Conservation (phyloP, 805 yeast genomes). For the Myxozyma geophila region DNA sequence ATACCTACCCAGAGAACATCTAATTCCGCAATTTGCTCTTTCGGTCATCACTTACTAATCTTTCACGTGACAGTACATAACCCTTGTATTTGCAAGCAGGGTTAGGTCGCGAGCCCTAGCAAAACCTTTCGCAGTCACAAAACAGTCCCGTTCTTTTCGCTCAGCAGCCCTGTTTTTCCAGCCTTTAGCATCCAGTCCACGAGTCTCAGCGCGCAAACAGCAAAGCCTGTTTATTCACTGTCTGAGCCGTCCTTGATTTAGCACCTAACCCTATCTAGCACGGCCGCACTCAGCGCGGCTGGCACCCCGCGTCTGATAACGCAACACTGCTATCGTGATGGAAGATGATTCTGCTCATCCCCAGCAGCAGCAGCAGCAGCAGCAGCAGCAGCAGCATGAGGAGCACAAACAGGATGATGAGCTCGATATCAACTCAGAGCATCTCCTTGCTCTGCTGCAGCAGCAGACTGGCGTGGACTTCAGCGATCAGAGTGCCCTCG, state of each 20-base stretch:
- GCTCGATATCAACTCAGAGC: neutral
- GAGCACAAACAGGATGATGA: neutral
- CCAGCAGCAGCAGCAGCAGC: neutral
- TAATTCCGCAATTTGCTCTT: too few species aligned
- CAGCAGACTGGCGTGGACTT: neutral
- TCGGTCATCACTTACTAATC: too few species aligned
- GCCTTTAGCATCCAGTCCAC: neutral
- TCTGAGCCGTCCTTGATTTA: neutral
- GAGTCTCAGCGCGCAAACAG: neutral
- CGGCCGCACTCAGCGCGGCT: constrained; percentile 16
- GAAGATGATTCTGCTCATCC: neutral
- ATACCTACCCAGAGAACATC: too few species aligned
- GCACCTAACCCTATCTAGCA: neutral
- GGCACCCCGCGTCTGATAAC: neutral
- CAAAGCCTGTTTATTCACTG: neutral
- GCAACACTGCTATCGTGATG: constrained; percentile 5
- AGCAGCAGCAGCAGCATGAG: neutral
- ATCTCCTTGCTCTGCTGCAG: neutral
- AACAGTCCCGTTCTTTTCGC: constrained; percentile 9
- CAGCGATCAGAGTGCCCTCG: neutral
- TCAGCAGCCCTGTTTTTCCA: neutral
- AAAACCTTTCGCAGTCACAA: constrained; percentile 22
- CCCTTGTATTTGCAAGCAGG: neutral
- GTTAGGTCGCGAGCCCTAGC: constrained; percentile 9
- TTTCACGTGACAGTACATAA: neutral